Evolutionary conservation across 2,329 filamentous ascomycete species (phyloP).

Genomic region (Coleophoma eucalyptorum): DNA sequence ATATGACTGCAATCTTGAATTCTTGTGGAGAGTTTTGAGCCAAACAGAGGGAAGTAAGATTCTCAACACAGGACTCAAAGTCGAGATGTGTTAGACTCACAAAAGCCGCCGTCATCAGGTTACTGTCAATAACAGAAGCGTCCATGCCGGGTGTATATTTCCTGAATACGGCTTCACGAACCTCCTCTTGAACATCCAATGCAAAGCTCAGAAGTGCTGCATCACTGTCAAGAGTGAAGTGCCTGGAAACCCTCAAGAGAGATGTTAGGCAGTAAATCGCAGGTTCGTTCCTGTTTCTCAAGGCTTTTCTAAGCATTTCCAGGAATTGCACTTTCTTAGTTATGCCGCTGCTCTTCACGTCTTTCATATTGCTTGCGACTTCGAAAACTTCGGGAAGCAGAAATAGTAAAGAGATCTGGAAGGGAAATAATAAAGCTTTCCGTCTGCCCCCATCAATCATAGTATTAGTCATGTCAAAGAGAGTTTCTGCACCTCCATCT

Average conservation of each 20-base stretch:
- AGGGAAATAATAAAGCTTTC: slow-evolving; percentile 53
- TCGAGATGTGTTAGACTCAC: slow-evolving; percentile 61
- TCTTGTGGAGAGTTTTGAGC: slow-evolving; percentile 49
- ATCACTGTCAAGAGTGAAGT: slow-evolving; percentile 61
- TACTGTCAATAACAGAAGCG: slow-evolving; percentile 52
- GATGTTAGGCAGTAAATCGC: slow-evolving; percentile 64
- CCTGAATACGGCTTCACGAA: slow-evolving; percentile 62
- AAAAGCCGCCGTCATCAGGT: slow-evolving; percentile 63
- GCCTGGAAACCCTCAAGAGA: slow-evolving; percentile 57
- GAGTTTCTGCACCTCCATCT: slow-evolving; percentile 62
- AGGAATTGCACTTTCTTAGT: slow-evolving; percentile 64
- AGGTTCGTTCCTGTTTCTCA: slow-evolving; percentile 62
- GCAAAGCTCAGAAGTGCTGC: slow-evolving; percentile 57
- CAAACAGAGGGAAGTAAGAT: slow-evolving; percentile 53
- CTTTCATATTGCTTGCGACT: slow-evolving; percentile 63
- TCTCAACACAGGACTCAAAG: slow-evolving; percentile 53
- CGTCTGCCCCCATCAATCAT: slow-evolving; percentile 54
- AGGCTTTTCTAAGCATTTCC: slow-evolving; percentile 57
- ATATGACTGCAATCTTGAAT: slow-evolving; percentile 61
- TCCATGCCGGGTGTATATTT: slow-evolving; percentile 44
- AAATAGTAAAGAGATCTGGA: slow-evolving; percentile 60
- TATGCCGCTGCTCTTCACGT: slow-evolving; percentile 58
- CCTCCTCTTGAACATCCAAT: slow-evolving; percentile 66
- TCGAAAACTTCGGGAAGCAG: slow-evolving; percentile 67
- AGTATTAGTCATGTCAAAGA: slow-evolving; percentile 66